Evolutionary conservation across 768 basidiomycete species (phyloP), one percentile per base, ranked within the genome.

Genomic region (Mycena haematopus): DNA sequence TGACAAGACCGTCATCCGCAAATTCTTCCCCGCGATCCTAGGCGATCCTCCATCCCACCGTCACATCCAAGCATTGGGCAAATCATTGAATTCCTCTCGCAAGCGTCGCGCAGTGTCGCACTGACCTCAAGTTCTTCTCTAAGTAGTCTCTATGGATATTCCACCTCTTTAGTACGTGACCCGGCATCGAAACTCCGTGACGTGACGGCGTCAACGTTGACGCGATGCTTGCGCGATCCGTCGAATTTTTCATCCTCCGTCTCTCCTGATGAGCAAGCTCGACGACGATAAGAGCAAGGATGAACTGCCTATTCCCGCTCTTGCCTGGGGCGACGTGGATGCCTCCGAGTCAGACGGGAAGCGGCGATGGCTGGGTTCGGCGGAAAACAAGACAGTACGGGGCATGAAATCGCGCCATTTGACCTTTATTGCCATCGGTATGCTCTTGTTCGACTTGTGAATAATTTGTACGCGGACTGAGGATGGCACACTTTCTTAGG

Each of bases 401-500:
- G 62, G 62, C 50, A 63, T 63, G 62, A 56, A 63, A 31, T 63
- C 62, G 24, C 55, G 62, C 15, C 62, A 63, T 53, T 21, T 63
- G 19, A 63, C 62, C n/a, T 63, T 63, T 33, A 63, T 63, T 36
- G 62, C 62, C 24, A 57, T 63, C 6, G 62, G 62, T 58, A 35
- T 8, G 62, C 45, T 21, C 4, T 33, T 42, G n/a, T 29, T 52
- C 19, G 25, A n/a, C n/a, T 56, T 10, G 33, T 19, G 14, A 15
- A 29, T 36, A 36, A 11, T 36, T 15, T 25, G 7, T 8, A 44
- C 10, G 8, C 13, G 36, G 24, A 24, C 36, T 52, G 31, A 45
- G 8, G 10, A 3, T 3, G 17, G 21, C 1, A 5, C 14, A 31
- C 25, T 56, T 35, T 45, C 33, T 24, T 19, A 63, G 62, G 62